Conservation (phyloP, 352 stramenopile genomes). For the Phytophthora fragariae region DNA sequence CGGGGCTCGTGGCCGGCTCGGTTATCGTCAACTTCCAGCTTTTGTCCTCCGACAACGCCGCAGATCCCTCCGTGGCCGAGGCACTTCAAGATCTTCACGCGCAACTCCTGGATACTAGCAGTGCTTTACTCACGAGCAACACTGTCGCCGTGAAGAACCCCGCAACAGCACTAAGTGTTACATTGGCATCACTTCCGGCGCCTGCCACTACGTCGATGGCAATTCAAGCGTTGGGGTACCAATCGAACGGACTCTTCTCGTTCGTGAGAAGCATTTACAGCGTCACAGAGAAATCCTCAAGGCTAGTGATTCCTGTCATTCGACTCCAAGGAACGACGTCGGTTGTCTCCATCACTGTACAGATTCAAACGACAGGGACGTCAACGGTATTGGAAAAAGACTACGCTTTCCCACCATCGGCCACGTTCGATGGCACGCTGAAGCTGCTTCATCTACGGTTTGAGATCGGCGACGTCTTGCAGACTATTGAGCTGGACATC, state of each 20-base stretch:
- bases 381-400: slow-evolving; percentile 53
- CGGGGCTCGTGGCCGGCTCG: slow-evolving; percentile 56
- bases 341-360: slow-evolving; percentile 53
- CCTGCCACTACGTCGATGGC: slow-evolving; percentile 26
- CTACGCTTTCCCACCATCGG: slow-evolving; percentile 41
- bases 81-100: slow-evolving; percentile 48
- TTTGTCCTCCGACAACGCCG: slow-evolving; percentile 53
- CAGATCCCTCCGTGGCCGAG: slow-evolving; percentile 59
- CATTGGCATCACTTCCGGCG: slow-evolving; percentile 28
- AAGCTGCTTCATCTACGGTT: slow-evolving; percentile 60
- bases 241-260: slow-evolving; percentile 68
- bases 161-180: slow-evolving; percentile 40
- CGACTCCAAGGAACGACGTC: slow-evolving; percentile 57
- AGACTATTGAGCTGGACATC: slow-evolving; percentile 60
- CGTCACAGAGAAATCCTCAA: slow-evolving; percentile 60
- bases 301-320: slow-evolving; percentile 54
- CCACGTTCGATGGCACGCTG: slow-evolving; percentile 32
- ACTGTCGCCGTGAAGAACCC: slow-evolving; percentile 48
- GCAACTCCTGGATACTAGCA: slow-evolving; percentile 53
- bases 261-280: slow-evolving; percentile 64
- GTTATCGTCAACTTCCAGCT: slow-evolving; percentile 76
- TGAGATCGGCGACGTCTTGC: slow-evolving; percentile 50
- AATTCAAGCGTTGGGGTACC: slow-evolving; percentile 63
- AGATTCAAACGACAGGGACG: slow-evolving; percentile 35
- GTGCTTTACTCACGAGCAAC: slow-evolving; percentile 39